Percentiles rank a stretch among this genome's conserved stretches.
These are phyloP conservation scores for Talaromyces sp. DNA, from an alignment of 2,329 filamentous ascomycete genomes.

Conservation along the genomic window DNA sequence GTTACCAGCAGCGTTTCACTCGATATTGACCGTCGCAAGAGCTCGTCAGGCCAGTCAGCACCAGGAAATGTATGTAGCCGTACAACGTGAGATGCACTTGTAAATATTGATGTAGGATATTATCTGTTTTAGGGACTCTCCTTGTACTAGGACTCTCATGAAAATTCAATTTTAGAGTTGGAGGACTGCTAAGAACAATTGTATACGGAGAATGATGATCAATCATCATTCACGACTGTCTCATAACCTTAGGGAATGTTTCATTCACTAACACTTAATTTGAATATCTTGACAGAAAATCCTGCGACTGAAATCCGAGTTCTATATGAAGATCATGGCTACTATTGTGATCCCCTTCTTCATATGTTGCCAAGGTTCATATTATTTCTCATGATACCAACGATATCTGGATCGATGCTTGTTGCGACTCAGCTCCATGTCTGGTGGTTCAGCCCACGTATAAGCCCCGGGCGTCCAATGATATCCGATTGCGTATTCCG, in stretches of 20 bases:
- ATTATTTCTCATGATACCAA: not conserved
- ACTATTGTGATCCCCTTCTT: too few species aligned
- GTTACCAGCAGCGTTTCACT: not conserved
- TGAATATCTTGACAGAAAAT: not conserved
- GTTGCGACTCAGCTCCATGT: not conserved
- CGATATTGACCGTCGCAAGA: not conserved
- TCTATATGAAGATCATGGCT: not conserved
- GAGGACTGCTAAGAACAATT: not conserved
- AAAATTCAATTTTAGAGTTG: too few species aligned
- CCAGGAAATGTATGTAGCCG: too few species aligned
- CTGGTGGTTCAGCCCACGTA: not conserved
- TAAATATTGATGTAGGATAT: too few species aligned
- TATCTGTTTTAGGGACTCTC: too few species aligned
- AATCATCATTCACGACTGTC: not conserved
- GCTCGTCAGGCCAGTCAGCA: too few species aligned
- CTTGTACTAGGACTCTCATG: too few species aligned
- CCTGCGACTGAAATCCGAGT: not conserved
- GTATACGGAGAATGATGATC: not conserved
- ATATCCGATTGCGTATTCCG: too few species aligned
- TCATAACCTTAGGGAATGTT: not conserved
- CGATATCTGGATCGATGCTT: not conserved
- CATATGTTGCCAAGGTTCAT: not conserved
- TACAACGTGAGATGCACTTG: too few species aligned
- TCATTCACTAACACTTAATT: not conserved
- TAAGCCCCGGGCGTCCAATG: not conserved